These are phyloP conservation scores for Populus ilicifolia DNA, from an alignment of 345 rosid genomes.

Conservation along the genomic window DNA sequence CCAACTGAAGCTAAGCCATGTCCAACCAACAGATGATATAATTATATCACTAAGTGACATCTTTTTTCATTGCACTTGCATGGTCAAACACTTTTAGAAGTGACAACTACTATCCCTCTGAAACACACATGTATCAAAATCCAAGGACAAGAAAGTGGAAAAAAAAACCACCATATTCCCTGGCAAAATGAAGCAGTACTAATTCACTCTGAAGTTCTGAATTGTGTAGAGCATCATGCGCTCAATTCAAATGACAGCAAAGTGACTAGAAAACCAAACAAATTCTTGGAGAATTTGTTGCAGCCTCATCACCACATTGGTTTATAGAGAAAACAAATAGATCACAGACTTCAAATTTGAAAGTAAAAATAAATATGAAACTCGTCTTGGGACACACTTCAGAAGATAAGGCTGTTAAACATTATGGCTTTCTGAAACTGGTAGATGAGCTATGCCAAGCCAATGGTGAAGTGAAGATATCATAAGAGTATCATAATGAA, in stretches of 20 bases:
- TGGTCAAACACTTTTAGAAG: not conserved
- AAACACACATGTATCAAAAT: not conserved
- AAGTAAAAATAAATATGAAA: not conserved
- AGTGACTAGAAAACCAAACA: not conserved
- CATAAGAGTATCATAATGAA: not conserved
- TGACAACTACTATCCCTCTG: not conserved
- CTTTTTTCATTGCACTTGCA: not conserved
- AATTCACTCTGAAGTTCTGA: not conserved
- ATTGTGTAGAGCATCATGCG: too few species aligned
- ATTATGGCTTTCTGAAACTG: not conserved
- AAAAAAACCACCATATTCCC: not conserved
- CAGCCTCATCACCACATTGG: not conserved
- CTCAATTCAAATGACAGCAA: not conserved
- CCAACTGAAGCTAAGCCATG: not conserved
- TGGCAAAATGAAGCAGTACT: not conserved
- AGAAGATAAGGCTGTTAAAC: not conserved
- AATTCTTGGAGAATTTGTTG: not conserved
- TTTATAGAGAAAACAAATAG: not conserved
- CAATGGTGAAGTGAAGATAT: not conserved
- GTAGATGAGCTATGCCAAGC: not conserved
- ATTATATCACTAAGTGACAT: not conserved
- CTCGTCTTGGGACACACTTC: not conserved
- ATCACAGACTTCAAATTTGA: not conserved
- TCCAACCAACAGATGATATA: not conserved
- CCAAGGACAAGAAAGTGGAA: not conserved